These are phyloP conservation scores for Litsea cubeba DNA, from an alignment of 164 flowering plant genomes.

Conservation along the genomic window DNA sequence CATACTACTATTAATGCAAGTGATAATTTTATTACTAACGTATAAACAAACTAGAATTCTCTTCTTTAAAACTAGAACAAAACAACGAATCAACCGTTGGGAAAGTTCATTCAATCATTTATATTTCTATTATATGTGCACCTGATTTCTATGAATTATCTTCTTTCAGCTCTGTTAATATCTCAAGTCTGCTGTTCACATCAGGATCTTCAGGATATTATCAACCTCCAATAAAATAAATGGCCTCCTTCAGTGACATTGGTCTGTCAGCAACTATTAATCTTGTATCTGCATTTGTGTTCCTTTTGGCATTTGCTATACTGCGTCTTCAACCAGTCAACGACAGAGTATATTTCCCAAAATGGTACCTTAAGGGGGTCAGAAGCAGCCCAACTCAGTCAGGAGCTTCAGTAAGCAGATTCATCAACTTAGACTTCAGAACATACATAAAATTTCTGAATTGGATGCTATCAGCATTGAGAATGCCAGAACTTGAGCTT, in stretches of 20 bases:
- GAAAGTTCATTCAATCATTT: not conserved
- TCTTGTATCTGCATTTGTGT: constrained; percentile 54
- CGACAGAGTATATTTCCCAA: constrained; percentile 90
- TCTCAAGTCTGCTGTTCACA: not conserved
- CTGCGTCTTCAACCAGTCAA: constrained; percentile 81
- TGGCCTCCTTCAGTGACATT: constrained; percentile 73
- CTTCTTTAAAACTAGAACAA: not conserved
- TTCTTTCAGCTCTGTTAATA: not conserved
- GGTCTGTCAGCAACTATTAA: constrained; percentile 61
- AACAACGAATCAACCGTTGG: not conserved
- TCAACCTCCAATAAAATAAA: constrained; percentile 18
- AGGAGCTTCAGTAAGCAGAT: constrained; percentile 47
- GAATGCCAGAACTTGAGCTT: constrained; percentile 89
- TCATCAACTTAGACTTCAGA: constrained; percentile 65
- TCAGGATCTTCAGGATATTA: not conserved
- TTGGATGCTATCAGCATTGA: constrained; percentile 90
- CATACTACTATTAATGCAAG: no score
- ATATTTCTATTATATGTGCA: no score
- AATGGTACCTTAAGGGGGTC: constrained; percentile 85
- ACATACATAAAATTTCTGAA: constrained; percentile 68
- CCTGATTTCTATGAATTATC: not conserved
- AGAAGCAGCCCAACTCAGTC: constrained; percentile 63
- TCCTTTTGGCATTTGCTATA: constrained; percentile 74
- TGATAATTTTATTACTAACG: no score
- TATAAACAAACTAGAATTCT: no score